phyloP scores from a whole-genome alignment of 345 rosid genomes.

The Sonneratia caseolaris region DNA sequence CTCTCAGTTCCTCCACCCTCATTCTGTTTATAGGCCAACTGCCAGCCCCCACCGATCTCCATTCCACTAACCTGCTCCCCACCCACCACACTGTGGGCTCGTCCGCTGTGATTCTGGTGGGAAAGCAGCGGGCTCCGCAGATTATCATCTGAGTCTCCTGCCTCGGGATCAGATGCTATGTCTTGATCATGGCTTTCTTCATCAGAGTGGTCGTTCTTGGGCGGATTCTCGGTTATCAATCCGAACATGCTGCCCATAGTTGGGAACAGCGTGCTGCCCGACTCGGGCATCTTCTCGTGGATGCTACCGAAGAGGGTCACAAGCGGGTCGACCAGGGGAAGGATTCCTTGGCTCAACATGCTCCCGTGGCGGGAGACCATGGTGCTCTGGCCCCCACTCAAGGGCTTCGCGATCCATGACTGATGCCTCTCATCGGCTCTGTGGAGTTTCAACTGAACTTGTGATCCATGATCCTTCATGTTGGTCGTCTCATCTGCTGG shows the following conservation, averaged over 20 bases:
- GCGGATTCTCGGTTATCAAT: slow-evolving; percentile 6
- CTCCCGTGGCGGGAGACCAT: slow-evolving; percentile 29
- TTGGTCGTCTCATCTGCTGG: slow-evolving; percentile 16
- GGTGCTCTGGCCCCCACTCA: slow-evolving; percentile 17
- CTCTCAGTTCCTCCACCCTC: slow-evolving; percentile 26
- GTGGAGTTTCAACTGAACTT: slow-evolving; percentile 11
- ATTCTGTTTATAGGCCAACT: slow-evolving; percentile 24
- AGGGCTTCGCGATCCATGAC: slow-evolving; percentile 29
- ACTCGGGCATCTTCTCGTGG: slow-evolving; percentile 26
- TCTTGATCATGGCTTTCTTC: slow-evolving; percentile 20
- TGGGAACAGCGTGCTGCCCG: slow-evolving; percentile 23
- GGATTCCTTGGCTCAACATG: slow-evolving; percentile 15
- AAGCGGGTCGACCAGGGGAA: slow-evolving; percentile 30
- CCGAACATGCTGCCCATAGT: slow-evolving; percentile 27
- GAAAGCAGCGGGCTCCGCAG: slow-evolving; percentile 26
- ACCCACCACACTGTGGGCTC: neutral
- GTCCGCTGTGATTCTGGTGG: slow-evolving; percentile 2
- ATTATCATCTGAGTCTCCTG: slow-evolving; percentile 17
- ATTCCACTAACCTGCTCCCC: slow-evolving; percentile 16
- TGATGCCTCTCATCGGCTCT: slow-evolving; percentile 18
- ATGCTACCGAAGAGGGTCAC: slow-evolving; percentile 35
- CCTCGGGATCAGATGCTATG: slow-evolving; percentile 4
- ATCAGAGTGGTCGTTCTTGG: slow-evolving; percentile 16
- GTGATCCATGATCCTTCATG: neutral
- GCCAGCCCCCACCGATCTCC: slow-evolving; percentile 43